Percentiles rank a stretch among this genome's conserved stretches.
phyloP scores from a whole-genome alignment of 306 rosid species.

The Cucumis sativus region DNA sequence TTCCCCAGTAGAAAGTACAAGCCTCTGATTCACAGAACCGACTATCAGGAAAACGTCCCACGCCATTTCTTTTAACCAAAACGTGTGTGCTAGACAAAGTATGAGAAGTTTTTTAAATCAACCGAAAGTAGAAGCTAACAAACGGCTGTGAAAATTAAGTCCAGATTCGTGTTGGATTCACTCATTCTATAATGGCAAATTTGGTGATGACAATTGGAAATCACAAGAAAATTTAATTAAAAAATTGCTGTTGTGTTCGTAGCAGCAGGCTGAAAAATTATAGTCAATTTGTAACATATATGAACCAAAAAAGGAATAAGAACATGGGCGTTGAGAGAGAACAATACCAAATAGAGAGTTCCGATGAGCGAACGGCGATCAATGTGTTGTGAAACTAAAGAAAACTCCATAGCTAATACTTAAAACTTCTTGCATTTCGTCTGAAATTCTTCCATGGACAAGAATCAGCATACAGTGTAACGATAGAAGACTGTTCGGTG shows the following conservation, averaged over 20 bases:
- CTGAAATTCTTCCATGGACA: not conserved
- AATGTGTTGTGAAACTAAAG: not conserved
- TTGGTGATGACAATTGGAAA: not conserved
- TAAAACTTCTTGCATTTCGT: not conserved
- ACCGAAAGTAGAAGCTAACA: not conserved
- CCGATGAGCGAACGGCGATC: not conserved
- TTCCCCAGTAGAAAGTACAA: not conserved
- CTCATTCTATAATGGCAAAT: not conserved
- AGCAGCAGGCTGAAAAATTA: not conserved
- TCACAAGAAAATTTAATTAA: not conserved
- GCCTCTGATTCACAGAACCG: not conserved
- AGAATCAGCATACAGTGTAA: not conserved
- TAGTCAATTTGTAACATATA: not conserved
- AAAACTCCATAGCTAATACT: not conserved
- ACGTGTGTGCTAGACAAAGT: too few species aligned
- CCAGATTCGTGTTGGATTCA: not conserved
- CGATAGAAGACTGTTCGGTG: not conserved
- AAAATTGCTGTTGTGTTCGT: not conserved
- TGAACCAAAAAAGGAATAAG: not conserved
- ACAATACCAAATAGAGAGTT: not conserved
- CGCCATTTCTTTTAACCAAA: not conserved
- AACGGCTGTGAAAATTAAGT: not conserved
- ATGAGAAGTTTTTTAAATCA: too few species aligned
- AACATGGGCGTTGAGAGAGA: not conserved
- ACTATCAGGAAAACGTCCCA: not conserved